A percentile compares a stretch with the other conserved stretches of the same genome.
phyloP scores from a whole-genome alignment of 2,329 filamentous ascomycete genomes.

The Ophiostoma ips region DNA sequence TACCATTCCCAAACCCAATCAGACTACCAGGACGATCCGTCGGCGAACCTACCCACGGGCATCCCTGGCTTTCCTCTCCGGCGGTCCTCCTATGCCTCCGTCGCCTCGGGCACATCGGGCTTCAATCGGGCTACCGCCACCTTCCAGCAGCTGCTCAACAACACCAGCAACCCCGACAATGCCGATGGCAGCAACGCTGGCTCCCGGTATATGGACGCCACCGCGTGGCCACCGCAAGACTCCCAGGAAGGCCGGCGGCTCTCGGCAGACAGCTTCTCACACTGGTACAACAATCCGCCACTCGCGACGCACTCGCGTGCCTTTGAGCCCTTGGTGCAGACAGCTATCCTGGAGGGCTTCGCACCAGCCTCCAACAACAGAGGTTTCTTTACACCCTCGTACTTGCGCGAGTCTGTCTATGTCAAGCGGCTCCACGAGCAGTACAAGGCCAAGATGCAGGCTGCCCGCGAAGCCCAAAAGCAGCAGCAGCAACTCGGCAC shows the following conservation, averaged over 20 bases:
- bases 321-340: conserved; percentile 34
- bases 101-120: conserved; percentile 21
- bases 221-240: not conserved
- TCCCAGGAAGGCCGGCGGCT: not conserved
- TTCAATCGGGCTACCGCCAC: conserved; percentile 25
- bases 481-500: not conserved
- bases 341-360: conserved; percentile 15
- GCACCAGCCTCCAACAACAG: conserved; percentile 18
- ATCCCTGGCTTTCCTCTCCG: conserved; percentile 21
- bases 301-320: conserved; percentile 37
- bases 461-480: conserved; percentile 28
- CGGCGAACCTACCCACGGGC: conserved; percentile 14
- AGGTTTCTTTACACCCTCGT: conserved; percentile 69
- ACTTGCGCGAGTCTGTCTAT: conserved; percentile 66
- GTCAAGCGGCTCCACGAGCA: conserved; percentile 60
- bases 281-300: not conserved
- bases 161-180: conserved; percentile 15
- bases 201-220: conserved; percentile 4
- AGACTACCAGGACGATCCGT: conserved; percentile 20
- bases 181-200: conserved; percentile 7
- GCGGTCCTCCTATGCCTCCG: conserved; percentile 29
- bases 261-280: not conserved
- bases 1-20: conserved; percentile 21
- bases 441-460: conserved; percentile 37
- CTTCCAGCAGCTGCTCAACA: conserved; percentile 37